Evolutionary conservation across 202 grass and related monocot species (phyloP).

Genomic region (Eragrostis tef): DNA sequence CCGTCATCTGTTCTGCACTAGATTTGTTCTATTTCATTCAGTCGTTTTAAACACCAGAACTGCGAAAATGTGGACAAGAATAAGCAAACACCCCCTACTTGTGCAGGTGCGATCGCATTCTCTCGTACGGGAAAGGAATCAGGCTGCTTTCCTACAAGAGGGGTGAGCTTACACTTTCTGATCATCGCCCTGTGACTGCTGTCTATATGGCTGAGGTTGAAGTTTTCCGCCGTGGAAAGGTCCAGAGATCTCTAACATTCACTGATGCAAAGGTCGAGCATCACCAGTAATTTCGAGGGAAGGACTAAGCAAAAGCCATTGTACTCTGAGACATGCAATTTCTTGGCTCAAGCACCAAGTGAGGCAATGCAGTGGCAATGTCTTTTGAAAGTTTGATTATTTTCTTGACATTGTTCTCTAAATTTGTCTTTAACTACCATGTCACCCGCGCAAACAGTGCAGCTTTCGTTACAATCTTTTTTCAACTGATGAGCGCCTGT

Average conservation of each 20-base stretch:
- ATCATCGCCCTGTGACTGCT: conserved; percentile 79
- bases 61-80: not conserved
- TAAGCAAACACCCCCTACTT: conserved; percentile 6
- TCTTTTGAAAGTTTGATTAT: not conserved
- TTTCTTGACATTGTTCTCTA: not conserved
- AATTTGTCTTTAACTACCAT: not conserved
- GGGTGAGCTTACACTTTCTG: conserved; percentile 70
- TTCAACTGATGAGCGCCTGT: too few species aligned
- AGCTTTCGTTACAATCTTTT: too few species aligned
- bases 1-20: not conserved
- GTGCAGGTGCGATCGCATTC: conserved; percentile 84
- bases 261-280: conserved; percentile 56
- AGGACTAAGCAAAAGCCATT: not conserved
- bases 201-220: conserved; percentile 68
- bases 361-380: not conserved
- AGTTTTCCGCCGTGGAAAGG: conserved; percentile 60
- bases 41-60: not conserved
- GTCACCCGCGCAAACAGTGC: too few species aligned
- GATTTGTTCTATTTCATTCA: conserved; percentile 22
- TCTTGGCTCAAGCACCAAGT: not conserved
- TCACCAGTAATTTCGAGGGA: conserved; percentile 3
- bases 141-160: conserved; percentile 69
- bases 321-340: not conserved
- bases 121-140: conserved; percentile 76
- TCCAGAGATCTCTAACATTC: conserved; percentile 68